Base-by-base conservation (phyloP, 805 yeast genomes). In the Candida sakaeoensis region DNA sequence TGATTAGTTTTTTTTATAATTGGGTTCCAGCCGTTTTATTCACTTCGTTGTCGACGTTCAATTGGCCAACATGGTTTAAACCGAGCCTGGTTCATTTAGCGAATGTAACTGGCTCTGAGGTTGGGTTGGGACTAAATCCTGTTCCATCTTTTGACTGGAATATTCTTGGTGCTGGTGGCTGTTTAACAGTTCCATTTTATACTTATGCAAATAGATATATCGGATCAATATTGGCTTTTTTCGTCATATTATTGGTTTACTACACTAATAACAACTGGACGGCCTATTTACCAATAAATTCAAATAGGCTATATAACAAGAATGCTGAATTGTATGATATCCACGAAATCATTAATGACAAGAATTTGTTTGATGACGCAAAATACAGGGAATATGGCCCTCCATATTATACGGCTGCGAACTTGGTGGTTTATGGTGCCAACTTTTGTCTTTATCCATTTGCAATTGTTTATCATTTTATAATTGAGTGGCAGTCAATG, bases 321-420 rank as follows among this genome's bases (percentile, higher is more conserved):
- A 65, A 61, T 25, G 85, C 80, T 18, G 53, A 63, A 19, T 43
- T 61, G 0, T 80, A 65, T 53, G 60, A 71, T 15, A 75, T 79
- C 30, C 63, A 67, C 13, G 54, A 68, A 39, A 66, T 80, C 13
- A 52, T 80, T 31, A 57, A 71, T 37, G 59, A 54, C 3, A 55
- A 73, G 13, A 71, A 69, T 42, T 48, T 54, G 13, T 67, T 80
- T 33, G 82, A 79, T 50, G 44, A 56, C 16, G 54, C 48, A 2
- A 72, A 71, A 48, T 80, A 79, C 52, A 61, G 65, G 40, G 44
- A 55, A n/a, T 74, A 78, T 45, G 82, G 85, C 1, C 82, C 85
- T 7, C 87, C 88, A 7, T 81, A 72, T 56, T 79, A 77, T 51
- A 54, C 77, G 21, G 85, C 87, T 5, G 85, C 80, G 1, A 76